phyloP scores from a whole-genome alignment of 352 stramenopile genomes.

The Globisporangium sylvaticum region DNA sequence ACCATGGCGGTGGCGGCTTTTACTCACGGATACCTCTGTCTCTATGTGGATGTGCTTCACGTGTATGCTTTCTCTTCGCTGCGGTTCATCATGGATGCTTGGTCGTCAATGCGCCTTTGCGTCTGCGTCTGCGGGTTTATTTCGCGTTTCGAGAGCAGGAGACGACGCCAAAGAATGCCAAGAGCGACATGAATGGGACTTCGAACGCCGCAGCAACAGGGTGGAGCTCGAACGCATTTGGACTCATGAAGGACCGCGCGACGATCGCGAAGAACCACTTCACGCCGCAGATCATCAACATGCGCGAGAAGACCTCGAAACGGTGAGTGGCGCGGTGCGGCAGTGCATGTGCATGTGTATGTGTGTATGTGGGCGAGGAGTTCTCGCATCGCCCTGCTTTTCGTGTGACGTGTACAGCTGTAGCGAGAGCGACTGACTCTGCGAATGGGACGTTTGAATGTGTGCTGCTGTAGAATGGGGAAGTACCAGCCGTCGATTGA shows the following conservation, averaged over 20 bases:
- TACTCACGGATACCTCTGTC: slow-evolving; percentile 2
- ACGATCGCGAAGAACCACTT: slow-evolving; percentile 53
- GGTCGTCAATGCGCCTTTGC: background rate
- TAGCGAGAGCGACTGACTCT: background rate
- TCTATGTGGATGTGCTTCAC: too few species aligned
- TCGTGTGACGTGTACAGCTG: background rate
- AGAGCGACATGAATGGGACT: background rate
- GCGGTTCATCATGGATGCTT: background rate
- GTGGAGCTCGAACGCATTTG: slow-evolving; percentile 33
- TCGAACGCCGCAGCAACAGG: slow-evolving; percentile 1
- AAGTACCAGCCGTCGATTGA: slow-evolving; percentile 77
- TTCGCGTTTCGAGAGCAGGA: slow-evolving; percentile 4
- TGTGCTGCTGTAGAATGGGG: slow-evolving; percentile 33
- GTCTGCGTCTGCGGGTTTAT: background rate
- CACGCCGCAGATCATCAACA: slow-evolving; percentile 42
- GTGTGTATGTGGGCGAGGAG: too few species aligned
- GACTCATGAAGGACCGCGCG: slow-evolving; percentile 48
- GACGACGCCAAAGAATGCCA: slow-evolving; percentile 4
- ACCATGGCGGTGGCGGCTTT: background rate
- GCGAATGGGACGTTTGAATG: background rate
- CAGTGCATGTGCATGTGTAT: background rate
- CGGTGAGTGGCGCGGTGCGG: slow-evolving; percentile 16
- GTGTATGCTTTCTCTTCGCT: too few species aligned
- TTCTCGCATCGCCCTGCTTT: background rate
- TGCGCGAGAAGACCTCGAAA: slow-evolving; percentile 55